Evolutionary conservation across 768 basidiomycete genomes (phyloP), one percentile per base, ranked within the genome.

Genomic region (Lyophyllum decastes): DNA sequence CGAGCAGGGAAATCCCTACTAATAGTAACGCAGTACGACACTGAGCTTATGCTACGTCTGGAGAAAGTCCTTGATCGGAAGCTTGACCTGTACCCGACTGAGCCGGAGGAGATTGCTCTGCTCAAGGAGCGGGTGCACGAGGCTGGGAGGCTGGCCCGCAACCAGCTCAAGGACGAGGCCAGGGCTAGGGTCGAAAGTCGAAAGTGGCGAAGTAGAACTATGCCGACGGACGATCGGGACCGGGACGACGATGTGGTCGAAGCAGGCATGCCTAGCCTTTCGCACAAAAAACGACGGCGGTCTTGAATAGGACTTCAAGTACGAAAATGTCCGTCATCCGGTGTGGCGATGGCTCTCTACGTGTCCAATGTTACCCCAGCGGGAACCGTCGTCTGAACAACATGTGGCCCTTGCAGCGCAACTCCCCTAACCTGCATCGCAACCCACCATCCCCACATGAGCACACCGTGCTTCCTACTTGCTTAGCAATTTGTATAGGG

Each of bases 1-100:
- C 85, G 95, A 45, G 85, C 93, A 0, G 96, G 96, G 33, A 97
- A 97, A 76, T 88, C 92, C 2, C 90, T 98, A 66, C 95, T 95
- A 25, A 82, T 98, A 44, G 94, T 96, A 21, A 92, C 95, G 8
- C 96, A 98, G 73, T 98, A 97, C 72, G 95, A 97, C 64, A 93
- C 98, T 54, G 96, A 98, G 73, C 80, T 96, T 41, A 74, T 98
- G 9, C 92, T 96, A 71, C 88, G 96, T 9, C 96, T 98, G 68
- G 95, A 98, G 71, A 79, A 83, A 30, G 94, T 95, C 11, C 86
- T 90, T n/a, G 94, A 86, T 34, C 95, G 95, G 75, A 92, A 94
- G 72, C 88, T 98, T 85, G 87, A 87, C 49, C 73, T 88, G 40
- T 98, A 89, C 78, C 85, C 87, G 9, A 87, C 88, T 0, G 92